phyloP scores from a whole-genome alignment of 1,284 basidiomycete species.

The Sutorius eximius region DNA sequence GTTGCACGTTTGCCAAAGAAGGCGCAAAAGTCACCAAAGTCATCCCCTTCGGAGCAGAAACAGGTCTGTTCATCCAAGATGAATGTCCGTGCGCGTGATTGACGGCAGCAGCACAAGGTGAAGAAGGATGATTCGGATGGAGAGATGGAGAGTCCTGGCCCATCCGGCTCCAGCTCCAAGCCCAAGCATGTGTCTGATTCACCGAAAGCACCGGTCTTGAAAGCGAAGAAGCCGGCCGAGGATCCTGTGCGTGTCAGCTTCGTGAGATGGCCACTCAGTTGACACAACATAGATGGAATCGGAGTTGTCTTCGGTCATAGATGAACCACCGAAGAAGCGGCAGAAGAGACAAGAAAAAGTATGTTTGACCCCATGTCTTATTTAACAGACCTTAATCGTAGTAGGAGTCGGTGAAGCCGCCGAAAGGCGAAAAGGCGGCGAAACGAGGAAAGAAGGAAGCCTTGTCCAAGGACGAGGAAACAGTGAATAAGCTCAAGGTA shows the following conservation, averaged over 20 bases:
- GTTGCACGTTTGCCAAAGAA: slow-evolving; percentile 12
- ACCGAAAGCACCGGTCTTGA: slow-evolving; percentile 7
- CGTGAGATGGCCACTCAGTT: not conserved
- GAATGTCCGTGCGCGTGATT: not conserved
- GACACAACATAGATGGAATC: slow-evolving; percentile 49
- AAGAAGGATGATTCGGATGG: slow-evolving; percentile 8
- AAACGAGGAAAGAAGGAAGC: slow-evolving; percentile 32
- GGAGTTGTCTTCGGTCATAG: slow-evolving; percentile 59
- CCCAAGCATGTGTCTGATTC: not conserved
- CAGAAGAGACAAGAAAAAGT: slow-evolving; percentile 39
- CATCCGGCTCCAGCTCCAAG: slow-evolving; percentile 11
- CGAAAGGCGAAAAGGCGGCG: slow-evolving; percentile 19
- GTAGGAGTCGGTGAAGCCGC: slow-evolving; percentile 18
- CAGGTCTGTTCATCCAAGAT: slow-evolving; percentile 4
- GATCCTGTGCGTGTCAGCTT: slow-evolving; percentile 23
- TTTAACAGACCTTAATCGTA: not conserved
- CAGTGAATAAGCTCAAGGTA: slow-evolving; percentile 61
- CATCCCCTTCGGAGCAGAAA: slow-evolving; percentile 12
- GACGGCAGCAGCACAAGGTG: not conserved
- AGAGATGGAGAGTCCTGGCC: slow-evolving; percentile 14
- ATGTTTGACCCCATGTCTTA: not conserved
- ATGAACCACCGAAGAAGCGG: slow-evolving; percentile 51
- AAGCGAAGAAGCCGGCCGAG: slow-evolving; percentile 1
- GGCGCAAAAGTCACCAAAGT: not conserved
- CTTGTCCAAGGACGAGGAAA: slow-evolving; percentile 55